phyloP scores from a whole-genome alignment of 345 rosid species.

The Ceriops zippeliana region DNA sequence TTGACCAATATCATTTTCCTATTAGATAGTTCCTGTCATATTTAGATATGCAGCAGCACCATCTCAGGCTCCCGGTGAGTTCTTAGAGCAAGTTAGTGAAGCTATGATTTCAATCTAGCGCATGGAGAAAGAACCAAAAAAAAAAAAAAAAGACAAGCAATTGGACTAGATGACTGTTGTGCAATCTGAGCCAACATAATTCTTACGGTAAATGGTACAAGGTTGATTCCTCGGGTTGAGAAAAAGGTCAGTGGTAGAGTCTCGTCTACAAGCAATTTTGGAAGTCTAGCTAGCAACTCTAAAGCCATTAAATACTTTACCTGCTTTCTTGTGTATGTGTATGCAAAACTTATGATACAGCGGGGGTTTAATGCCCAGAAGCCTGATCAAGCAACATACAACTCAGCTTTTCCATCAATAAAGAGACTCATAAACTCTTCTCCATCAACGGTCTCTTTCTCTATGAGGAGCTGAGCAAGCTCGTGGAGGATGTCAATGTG shows the following conservation, averaged over 20 bases:
- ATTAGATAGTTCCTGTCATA: too few species aligned
- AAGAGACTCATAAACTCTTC: constrained; percentile 99
- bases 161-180: too few species aligned
- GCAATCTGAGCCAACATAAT: too few species aligned
- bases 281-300: not conserved
- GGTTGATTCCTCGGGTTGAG: too few species aligned
- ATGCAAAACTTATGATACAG: constrained; percentile 25
- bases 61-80: too few species aligned
- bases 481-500: constrained; percentile 73
- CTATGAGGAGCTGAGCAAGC: constrained; percentile 84
- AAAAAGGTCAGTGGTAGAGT: too few species aligned
- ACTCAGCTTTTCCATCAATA: constrained; percentile 94
- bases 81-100: too few species aligned
- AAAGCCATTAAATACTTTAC: not conserved
- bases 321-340: not conserved
- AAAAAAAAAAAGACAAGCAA: too few species aligned
- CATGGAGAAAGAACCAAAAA: too few species aligned
- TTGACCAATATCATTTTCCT: too few species aligned
- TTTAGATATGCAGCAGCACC: too few species aligned
- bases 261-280: not conserved
- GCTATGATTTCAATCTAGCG: too few species aligned
- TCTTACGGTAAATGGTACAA: not conserved
- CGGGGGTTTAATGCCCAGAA: constrained; percentile 1
- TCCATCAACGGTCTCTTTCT: constrained; percentile 94
- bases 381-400: constrained; percentile 52